Evolutionary conservation across 139 green algal species (phyloP).

Genomic region (Tetratostichococcus sp.): DNA sequence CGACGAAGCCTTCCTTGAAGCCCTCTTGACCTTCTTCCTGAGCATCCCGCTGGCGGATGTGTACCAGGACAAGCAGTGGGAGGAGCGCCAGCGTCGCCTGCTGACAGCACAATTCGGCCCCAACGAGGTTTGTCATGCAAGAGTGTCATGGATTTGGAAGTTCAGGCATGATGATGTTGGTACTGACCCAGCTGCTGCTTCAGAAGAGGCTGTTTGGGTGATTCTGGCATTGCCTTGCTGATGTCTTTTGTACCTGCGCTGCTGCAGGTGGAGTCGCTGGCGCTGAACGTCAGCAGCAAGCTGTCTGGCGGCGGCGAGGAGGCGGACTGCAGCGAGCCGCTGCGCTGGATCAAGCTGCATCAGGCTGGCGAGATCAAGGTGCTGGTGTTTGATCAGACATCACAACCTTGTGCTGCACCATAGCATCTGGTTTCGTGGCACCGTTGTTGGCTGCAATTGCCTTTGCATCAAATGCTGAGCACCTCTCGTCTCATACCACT

Average conservation of each 20-base stretch:
- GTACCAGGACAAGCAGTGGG: constrained; percentile 62
- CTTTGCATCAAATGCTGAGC: too few relatives aligned
- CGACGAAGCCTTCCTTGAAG: constrained; percentile 75
- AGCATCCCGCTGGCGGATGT: constrained; percentile 66
- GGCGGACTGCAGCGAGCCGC: background rate
- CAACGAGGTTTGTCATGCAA: constrained; percentile 4
- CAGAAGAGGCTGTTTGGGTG: too few relatives aligned
- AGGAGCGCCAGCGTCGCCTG: constrained; percentile 49
- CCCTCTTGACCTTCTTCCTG: constrained; percentile 63
- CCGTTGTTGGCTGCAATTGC: too few relatives aligned
- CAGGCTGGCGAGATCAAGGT: constrained; percentile 21
- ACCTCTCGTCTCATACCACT: too few relatives aligned
- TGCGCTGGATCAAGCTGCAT: constrained; percentile 22
- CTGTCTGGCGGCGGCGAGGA: background rate
- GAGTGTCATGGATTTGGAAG: background rate
- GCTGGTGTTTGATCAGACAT: too few relatives aligned
- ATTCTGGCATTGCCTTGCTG: too few relatives aligned
- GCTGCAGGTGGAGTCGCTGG: constrained; percentile 42
- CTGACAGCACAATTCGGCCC: constrained; percentile 54
- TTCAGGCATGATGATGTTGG: background rate
- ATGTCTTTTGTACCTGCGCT: too few relatives aligned
- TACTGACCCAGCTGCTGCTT: too few relatives aligned
- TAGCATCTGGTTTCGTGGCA: too few relatives aligned
- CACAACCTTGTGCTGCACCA: too few relatives aligned
- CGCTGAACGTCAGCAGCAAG: constrained; percentile 35